A percentile compares a stretch with the other conserved stretches of the same genome.
Evolutionary conservation across 176 grass and related monocot genomes (phyloP).

Genomic region (Juncus effusus): DNA sequence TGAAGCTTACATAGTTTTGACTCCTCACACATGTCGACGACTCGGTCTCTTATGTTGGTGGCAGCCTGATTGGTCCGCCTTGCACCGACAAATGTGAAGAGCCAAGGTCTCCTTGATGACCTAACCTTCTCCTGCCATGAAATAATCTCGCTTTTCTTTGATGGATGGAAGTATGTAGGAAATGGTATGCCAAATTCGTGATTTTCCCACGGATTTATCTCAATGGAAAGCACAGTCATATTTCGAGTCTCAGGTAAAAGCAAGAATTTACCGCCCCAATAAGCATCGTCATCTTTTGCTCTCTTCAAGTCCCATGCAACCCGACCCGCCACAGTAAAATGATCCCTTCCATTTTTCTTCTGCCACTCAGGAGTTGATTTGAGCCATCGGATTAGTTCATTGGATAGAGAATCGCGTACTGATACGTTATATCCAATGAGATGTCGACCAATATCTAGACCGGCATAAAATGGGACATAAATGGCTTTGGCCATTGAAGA

Average conservation of each 20-base stretch:
- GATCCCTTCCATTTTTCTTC: constrained; percentile 51
- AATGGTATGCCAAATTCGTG: constrained; percentile 69
- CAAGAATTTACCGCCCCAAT: constrained; percentile 67
- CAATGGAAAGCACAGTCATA: constrained; percentile 68
- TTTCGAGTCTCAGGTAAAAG: constrained; percentile 43
- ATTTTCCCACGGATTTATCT: constrained; percentile 52
- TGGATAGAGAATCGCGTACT: constrained; percentile 45
- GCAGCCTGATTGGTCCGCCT: constrained; percentile 26
- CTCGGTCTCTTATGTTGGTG: constrained; percentile 39
- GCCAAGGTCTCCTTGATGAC: constrained; percentile 28
- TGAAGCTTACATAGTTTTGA: constrained; percentile 46
- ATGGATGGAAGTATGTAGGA: constrained; percentile 70
- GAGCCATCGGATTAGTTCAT: constrained; percentile 36
- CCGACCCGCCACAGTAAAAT: constrained; percentile 69
- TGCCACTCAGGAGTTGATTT: constrained; percentile 50
- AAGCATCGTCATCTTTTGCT: constrained; percentile 10
- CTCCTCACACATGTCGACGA: constrained; percentile 49
- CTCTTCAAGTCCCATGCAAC: constrained; percentile 70
- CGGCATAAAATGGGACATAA: constrained; percentile 74
- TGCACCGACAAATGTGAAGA: constrained; percentile 70
- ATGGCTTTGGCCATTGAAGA: constrained; percentile 53
- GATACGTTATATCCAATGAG: constrained; percentile 54
- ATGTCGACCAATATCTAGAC: constrained; percentile 57
- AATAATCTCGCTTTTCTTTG: constrained; percentile 47
- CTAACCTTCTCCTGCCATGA: constrained; percentile 55